Evolutionary conservation across 2,329 filamentous ascomycete species (phyloP).

Genomic region (Dothideomycetes sp.): DNA sequence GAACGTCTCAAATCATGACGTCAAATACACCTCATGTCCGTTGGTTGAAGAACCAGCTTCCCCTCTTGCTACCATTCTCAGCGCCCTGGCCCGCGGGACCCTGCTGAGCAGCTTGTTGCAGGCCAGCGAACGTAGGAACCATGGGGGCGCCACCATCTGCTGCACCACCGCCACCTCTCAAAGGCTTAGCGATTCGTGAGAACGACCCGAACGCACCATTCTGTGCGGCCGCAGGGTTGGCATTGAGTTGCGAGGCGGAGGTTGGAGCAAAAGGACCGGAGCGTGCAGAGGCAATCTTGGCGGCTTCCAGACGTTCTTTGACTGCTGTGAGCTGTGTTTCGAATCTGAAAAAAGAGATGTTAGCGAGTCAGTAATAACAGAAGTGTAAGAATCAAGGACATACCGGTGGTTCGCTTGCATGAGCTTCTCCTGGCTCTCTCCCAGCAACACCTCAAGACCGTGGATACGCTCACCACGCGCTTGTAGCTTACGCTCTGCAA

Average conservation of each 20-base stretch:
- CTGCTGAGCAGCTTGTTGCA: slow-evolving; percentile 40
- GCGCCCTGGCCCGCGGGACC: not conserved
- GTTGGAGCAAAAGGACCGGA: not conserved
- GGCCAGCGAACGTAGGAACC: slow-evolving; percentile 30
- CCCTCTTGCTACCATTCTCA: slow-evolving; percentile 7
- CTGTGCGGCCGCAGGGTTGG: slow-evolving; percentile 15
- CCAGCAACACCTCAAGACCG: slow-evolving; percentile 79
- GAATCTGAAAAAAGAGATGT: slow-evolving; percentile 75
- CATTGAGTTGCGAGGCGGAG: slow-evolving; percentile 50
- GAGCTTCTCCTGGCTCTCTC: slow-evolving; percentile 97
- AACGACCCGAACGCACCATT: slow-evolving; percentile 52
- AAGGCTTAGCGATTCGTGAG: slow-evolving; percentile 55
- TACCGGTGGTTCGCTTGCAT: slow-evolving; percentile 96
- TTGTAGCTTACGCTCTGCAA: slow-evolving; percentile 93
- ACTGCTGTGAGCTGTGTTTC: slow-evolving; percentile 93
- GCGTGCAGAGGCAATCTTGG: slow-evolving; percentile 69
- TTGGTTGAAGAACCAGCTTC: slow-evolving; percentile 20
- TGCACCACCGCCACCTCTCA: slow-evolving; percentile 38
- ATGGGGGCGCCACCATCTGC: slow-evolving; percentile 27
- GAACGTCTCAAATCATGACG: too few relatives aligned
- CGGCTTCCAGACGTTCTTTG: slow-evolving; percentile 93
- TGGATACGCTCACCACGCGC: slow-evolving; percentile 95
- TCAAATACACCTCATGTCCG: slow-evolving; percentile 15
- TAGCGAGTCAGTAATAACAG: slow-evolving; percentile 10
- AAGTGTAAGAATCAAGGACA: slow-evolving; percentile 22